Evolutionary conservation across 306 rosid species (phyloP), one percentile per base, ranked within the genome.

Genomic region (Quercus agrifolia): DNA sequence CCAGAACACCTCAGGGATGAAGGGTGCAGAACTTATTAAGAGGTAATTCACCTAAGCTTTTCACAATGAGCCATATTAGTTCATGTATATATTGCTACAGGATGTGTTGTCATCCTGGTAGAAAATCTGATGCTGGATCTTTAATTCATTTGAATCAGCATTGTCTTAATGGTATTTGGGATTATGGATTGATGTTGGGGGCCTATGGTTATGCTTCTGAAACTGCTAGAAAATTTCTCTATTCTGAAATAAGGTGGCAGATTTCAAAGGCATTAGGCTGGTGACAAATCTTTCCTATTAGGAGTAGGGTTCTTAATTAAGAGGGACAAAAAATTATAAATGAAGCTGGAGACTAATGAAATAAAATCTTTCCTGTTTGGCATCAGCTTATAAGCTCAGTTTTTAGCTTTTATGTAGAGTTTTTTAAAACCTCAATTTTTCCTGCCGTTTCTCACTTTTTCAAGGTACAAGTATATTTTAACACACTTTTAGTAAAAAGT

Each of bases 1-100:
- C 80, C 92, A 89, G 87, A 83, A 82, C 85, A 86, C 91, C 61
- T 88, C 92, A 41, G 18, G 77, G 76, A 64, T 70, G 78, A 87
- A 86, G 80, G 86, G 87, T 75, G 81, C 82, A 52, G 80, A 82
- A 63, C 82, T 77, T 84, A 81, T 83, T 55, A 86, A 83, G 73
- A 86, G 97, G 98, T 89, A 81, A 80, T 71, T 49, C 54, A 49
- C 5, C 54, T 78, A 19, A 69, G 35, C 73, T 66, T 18, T 15
- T 57, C 59, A 59, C 31, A 19, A 6, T 61, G 28, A 54, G 61
- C 75, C 55, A 25, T 76, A 51, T 18, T 46, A 51, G 30, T 33
- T 58, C 59, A 56, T 58, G 56, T 56, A 28, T 78, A 38, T 38
- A 69, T 56, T 27, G 70, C 62, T 27, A 28, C 76, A 18, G n/a